phyloP scores from a whole-genome alignment of 2,329 filamentous ascomycete species.

The Diaporthe ilicicola region DNA sequence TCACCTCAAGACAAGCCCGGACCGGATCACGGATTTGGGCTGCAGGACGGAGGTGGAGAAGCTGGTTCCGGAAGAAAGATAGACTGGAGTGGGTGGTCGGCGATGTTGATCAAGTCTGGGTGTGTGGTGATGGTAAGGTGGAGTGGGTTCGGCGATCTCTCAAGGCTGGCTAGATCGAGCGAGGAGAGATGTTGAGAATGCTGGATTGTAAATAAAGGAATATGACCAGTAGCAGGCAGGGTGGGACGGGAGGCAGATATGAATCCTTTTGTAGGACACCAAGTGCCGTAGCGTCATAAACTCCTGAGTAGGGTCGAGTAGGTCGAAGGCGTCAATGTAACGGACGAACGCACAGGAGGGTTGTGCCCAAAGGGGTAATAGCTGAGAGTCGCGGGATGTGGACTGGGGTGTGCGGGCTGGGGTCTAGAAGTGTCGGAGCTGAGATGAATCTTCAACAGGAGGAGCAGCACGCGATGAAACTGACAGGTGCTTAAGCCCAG shows the following conservation, averaged over 20 bases:
- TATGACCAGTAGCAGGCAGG: constrained; percentile 1
- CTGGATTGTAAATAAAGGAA: constrained; percentile 3
- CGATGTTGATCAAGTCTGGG: neutral
- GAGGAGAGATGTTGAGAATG: neutral
- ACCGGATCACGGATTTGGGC: constrained; percentile 16
- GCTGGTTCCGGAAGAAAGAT: neutral
- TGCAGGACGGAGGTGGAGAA: neutral
- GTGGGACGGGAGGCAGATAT: constrained; percentile 27
- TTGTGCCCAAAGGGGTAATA: constrained; percentile 33
- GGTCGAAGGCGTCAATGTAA: constrained; percentile 27
- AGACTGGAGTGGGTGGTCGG: neutral
- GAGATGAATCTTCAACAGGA: constrained; percentile 28
- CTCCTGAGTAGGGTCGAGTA: constrained; percentile 17
- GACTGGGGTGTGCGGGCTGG: constrained; percentile 23
- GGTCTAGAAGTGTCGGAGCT: constrained; percentile 16
- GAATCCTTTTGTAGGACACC: constrained; percentile 32
- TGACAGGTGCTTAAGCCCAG: constrained; percentile 41
- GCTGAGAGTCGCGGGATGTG: constrained; percentile 31
- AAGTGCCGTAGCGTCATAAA: constrained; percentile 27
- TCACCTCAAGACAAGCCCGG: constrained; percentile 28
- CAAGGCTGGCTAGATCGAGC: neutral
- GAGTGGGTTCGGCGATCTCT: neutral
- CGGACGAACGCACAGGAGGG: constrained; percentile 30
- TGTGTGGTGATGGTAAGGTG: neutral
- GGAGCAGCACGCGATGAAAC: constrained; percentile 38